phyloP scores from a whole-genome alignment of 768 basidiomycete genomes.

The Coprinellus micaceus region DNA sequence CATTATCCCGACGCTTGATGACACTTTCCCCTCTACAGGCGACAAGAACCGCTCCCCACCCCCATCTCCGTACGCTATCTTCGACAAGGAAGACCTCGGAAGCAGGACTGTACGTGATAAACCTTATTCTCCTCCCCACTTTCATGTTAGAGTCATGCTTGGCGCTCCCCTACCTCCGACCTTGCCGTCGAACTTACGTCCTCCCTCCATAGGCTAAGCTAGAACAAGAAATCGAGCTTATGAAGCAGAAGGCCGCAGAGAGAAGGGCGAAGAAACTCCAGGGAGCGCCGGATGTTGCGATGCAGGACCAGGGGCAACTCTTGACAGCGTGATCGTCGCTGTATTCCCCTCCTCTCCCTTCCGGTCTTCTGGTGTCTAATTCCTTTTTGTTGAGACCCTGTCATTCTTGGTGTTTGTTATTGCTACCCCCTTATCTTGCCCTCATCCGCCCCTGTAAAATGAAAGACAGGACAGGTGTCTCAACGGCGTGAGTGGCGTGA shows the following conservation, averaged over 20 bases:
- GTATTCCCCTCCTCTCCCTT: not conserved
- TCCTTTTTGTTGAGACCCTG: no score
- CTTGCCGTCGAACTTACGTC: not conserved
- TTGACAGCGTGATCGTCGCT: not conserved
- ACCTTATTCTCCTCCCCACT: not conserved
- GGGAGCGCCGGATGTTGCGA: conserved; percentile 16
- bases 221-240: conserved; percentile 52
- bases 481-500: no score
- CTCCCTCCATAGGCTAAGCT: conserved; percentile 45
- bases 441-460: no score
- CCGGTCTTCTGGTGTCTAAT: not conserved
- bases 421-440: no score
- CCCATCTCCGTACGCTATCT: conserved; percentile 54
- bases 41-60: conserved; percentile 39
- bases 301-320: conserved; percentile 7
- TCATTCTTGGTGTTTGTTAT: no score
- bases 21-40: conserved; percentile 27
- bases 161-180: not conserved
- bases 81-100: conserved; percentile 55
- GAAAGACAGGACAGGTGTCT: no score
- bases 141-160: no score
- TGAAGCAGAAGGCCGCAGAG: conserved; percentile 48
- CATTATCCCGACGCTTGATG: not conserved
- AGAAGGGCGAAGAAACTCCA: conserved; percentile 28
- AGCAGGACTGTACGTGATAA: conserved; percentile 42